Base-by-base conservation (phyloP, 208 protist species). In the Wallacemonas sp. region DNA sequence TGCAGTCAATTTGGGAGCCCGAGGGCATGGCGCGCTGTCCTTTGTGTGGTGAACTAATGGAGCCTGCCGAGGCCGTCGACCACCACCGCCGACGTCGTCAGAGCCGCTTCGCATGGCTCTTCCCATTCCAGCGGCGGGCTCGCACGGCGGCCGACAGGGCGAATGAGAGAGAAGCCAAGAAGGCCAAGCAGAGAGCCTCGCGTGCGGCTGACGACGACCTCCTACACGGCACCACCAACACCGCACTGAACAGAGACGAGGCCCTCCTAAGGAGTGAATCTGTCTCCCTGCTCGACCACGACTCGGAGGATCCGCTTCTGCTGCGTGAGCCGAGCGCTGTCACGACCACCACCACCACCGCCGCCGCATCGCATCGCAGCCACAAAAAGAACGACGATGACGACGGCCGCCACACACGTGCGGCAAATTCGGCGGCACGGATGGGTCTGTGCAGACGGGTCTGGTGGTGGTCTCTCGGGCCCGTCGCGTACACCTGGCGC, bases 1-100 rank as follows among this genome's bases (percentile, higher is more conserved):
- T 90, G 67, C 74, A 73, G 1, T 60, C 68, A 19, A 60, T 90
- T 41, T 77, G 70, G 66, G 77, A 85, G 68, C 68, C 80, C 0
- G 80, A 85, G 55, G 80, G 84, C 15, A 79, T 62, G 64, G 58
- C 72, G 33, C 79, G 77, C 36, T 90, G 80, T 47, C 84, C 84
- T 17, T 63, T 90, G 2, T 90, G 84, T 51, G 75, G 77, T 2
- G 75, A 84, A 62, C 55, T 81, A 46, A 74, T 80, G 58, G 66
- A 66, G 53, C 27, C 53, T 28, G 62, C 30, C 31, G 63, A 70
- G 47, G 62, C 47, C 31, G 65, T 45, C 65, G 36, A 49, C 61
- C 30, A 61, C 60, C 12, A 56, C 19, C 65, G 66, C 44, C 47
- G 59, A 3, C 41, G 51, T 31, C 51, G 51, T 21, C 51, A 58